Percentiles rank a stretch among this genome's conserved stretches.
Conservation (phyloP, 2,329 filamentous ascomycete genomes). For the Coniochaeta pulveracea region DNA sequence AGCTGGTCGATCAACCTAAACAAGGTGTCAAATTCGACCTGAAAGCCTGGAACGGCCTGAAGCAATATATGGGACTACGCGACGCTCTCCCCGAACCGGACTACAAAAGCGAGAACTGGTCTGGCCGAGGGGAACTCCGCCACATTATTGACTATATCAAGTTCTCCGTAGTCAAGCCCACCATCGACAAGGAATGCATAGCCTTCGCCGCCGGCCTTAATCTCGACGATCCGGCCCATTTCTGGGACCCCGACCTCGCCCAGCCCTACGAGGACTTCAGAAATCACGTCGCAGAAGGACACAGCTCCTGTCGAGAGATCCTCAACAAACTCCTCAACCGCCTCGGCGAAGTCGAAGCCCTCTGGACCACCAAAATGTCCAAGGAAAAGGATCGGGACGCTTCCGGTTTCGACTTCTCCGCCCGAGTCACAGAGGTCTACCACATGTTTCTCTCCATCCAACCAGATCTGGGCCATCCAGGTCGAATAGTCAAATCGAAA, state of each 20-base stretch:
- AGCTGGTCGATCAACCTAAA: conserved; percentile 47
- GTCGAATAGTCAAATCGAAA: conserved; percentile 12
- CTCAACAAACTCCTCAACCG: conserved; percentile 21
- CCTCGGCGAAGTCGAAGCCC: conserved; percentile 15
- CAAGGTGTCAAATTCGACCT: conserved; percentile 38
- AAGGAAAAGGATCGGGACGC: conserved; percentile 6
- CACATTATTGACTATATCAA: conserved; percentile 56
- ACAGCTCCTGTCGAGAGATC: conserved; percentile 18
- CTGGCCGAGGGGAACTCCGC: conserved; percentile 10
- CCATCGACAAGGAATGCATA: conserved; percentile 24
- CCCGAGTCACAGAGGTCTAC: conserved; percentile 23
- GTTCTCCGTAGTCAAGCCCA: conserved; percentile 35
- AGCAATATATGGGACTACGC: conserved; percentile 13
- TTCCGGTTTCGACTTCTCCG: conserved; percentile 6
- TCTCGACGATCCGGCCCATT: conserved; percentile 7
- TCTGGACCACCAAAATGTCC: conserved; percentile 20
- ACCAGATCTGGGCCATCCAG: conserved; percentile 19
- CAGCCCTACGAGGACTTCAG: conserved; percentile 21
- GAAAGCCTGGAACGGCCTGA: conserved; percentile 27
- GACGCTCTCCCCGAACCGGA: conserved; percentile 22
- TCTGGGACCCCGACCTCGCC: conserved; percentile 26
- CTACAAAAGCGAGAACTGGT: conserved; percentile 29
- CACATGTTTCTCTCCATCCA: conserved; percentile 29
- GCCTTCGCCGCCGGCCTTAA: conserved; percentile 19
- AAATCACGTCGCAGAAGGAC: conserved; percentile 17